A percentile compares a stretch with the other conserved stretches of the same genome.
Conservation (phyloP, 208 protist species). For the Acanthamoeba polyphaga region DNA sequence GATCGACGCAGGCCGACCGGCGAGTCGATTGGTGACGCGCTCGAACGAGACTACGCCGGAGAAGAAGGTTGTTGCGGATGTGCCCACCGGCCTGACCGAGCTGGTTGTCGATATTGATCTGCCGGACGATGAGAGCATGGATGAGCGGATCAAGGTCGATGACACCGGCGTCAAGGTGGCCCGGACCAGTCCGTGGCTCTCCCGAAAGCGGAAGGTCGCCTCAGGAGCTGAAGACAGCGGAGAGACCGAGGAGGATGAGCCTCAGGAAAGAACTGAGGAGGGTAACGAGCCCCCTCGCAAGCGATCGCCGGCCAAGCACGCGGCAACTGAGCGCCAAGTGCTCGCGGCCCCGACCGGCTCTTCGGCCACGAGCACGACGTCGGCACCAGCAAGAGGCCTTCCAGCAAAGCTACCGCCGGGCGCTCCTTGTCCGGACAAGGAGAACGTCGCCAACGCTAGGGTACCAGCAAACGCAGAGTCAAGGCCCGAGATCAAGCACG, state of each 20-base stretch:
- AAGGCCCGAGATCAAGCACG: background rate
- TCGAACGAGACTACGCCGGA: no score
- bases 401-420: no score
- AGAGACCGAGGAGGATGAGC: background rate
- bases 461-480: background rate
- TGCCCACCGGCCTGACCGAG: no score
- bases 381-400: no score
- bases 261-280: background rate
- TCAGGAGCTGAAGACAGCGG: background rate
- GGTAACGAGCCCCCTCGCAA: background rate
- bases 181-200: slow-evolving; percentile 7
- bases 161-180: background rate
- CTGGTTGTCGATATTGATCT: background rate
- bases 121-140: background rate
- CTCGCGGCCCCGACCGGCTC: no score
- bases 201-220: background rate
- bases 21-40: no score
- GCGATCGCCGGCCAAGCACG: background rate
- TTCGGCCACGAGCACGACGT: no score
- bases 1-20: background rate
- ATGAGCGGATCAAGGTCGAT: slow-evolving; percentile 8
- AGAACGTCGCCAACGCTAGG: background rate
- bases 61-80: background rate
- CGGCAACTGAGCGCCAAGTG: background rate
- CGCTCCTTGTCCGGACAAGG: background rate